Percentiles rank a stretch among this genome's conserved stretches.
Evolutionary conservation across 345 rosid genomes (phyloP).

Genomic region (Pseudoturritis turrita): DNA sequence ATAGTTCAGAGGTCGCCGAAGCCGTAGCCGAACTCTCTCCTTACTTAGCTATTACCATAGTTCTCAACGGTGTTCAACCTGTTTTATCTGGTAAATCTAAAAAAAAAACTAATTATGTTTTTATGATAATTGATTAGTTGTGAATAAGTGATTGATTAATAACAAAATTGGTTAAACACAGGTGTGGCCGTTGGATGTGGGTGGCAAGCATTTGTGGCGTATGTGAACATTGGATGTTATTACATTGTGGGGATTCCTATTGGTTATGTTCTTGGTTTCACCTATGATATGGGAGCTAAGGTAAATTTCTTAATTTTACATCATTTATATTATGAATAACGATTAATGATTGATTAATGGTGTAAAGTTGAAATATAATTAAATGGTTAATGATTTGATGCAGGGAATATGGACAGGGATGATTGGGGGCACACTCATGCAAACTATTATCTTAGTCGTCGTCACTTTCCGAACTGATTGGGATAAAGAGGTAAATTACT

Average conservation of each 20-base stretch:
- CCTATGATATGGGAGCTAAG: conserved; percentile 51
- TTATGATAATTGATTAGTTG: neutral
- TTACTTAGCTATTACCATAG: conserved; percentile 41
- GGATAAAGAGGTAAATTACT: conserved; percentile 48
- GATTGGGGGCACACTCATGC: conserved; percentile 63
- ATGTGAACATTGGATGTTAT: conserved; percentile 72
- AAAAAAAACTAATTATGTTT: neutral
- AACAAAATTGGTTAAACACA: neutral
- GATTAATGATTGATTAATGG: neutral
- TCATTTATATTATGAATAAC: neutral
- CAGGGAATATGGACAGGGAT: conserved; percentile 82
- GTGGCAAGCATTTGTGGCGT: conserved; percentile 88
- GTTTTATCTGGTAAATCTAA: conserved; percentile 46
- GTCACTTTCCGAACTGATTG: conserved; percentile 55
- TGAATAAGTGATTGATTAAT: neutral
- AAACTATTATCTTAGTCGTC: conserved; percentile 44
- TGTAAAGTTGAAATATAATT: neutral
- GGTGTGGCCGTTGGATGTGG: conserved; percentile 89
- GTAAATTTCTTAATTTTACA: conserved; percentile 19
- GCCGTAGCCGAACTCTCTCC: conserved; percentile 61
- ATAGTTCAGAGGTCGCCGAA: conserved; percentile 42
- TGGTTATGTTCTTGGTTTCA: conserved; percentile 63
- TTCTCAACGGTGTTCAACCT: conserved; percentile 67
- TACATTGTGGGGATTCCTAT: conserved; percentile 60
- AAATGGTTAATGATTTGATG: conserved; percentile 2